A percentile compares a stretch with the other conserved stretches of the same genome.
phyloP scores from a whole-genome alignment of 768 basidiomycete genomes.

The Mycena chlorophos region DNA sequence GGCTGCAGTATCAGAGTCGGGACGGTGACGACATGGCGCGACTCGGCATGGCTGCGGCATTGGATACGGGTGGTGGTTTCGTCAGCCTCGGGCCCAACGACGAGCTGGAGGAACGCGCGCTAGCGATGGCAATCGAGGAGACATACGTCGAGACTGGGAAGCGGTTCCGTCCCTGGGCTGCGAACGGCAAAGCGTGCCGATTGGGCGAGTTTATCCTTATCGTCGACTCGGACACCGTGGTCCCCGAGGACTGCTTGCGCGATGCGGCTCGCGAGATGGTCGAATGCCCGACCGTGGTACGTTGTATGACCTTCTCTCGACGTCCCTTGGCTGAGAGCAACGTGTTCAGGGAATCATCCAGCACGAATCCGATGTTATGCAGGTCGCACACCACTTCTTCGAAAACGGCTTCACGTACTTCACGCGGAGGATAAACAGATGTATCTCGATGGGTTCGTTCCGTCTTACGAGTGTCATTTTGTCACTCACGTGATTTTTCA shows the following conservation, averaged over 20 bases:
- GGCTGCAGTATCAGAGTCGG: slow-evolving; percentile 65
- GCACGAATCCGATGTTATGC: slow-evolving; percentile 60
- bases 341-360: slow-evolving; percentile 60
- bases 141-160: slow-evolving; percentile 55
- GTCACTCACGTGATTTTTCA: slow-evolving; percentile 33
- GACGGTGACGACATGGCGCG: slow-evolving; percentile 58
- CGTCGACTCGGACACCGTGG: slow-evolving; percentile 76
- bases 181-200: slow-evolving; percentile 57
- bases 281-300: slow-evolving; percentile 67
- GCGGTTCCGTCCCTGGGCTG: slow-evolving; percentile 66
- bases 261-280: slow-evolving; percentile 84
- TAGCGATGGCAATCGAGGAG: slow-evolving; percentile 74
- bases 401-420: slow-evolving; percentile 53
- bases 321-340: background rate
- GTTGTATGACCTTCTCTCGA: background rate
- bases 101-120: slow-evolving; percentile 65
- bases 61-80: slow-evolving; percentile 4
- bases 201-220: slow-evolving; percentile 78
- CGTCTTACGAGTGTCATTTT: background rate
- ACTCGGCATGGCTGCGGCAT: slow-evolving; percentile 23
- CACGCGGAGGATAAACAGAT: slow-evolving; percentile 19
- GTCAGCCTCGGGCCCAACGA: slow-evolving; percentile 6
- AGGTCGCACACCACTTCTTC: slow-evolving; percentile 62
- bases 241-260: slow-evolving; percentile 81
- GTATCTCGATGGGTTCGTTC: slow-evolving; percentile 22